These are phyloP conservation scores for Quercus aquifolioides DNA, from an alignment of 306 rosid species.

Conservation along the genomic window DNA sequence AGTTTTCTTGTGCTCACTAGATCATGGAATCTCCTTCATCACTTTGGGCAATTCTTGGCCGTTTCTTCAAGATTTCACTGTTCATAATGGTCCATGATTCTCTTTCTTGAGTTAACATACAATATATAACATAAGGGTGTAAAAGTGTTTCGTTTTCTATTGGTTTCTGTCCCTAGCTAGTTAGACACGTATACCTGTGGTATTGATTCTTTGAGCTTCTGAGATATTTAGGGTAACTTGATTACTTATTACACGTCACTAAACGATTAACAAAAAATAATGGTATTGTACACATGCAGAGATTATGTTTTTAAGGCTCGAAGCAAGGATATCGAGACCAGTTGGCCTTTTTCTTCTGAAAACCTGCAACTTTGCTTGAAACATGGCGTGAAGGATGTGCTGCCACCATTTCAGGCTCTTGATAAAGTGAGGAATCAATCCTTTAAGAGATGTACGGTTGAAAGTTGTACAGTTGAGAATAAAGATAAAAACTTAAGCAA, in stretches of 20 bases:
- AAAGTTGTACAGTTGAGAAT: slow-evolving; percentile 13
- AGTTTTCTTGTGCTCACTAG: slow-evolving; percentile 9
- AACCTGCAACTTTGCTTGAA: slow-evolving; percentile 52
- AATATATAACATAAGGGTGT: slow-evolving; percentile 24
- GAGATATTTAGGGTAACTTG: neutral
- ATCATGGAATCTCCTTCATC: slow-evolving; percentile 17
- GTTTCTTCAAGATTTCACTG: slow-evolving; percentile 12
- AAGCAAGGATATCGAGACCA: slow-evolving; percentile 44
- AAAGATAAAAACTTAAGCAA: slow-evolving; percentile 6
- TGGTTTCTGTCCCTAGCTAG: neutral
- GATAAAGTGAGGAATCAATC: slow-evolving; percentile 30
- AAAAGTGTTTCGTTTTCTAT: neutral
- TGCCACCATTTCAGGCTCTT: slow-evolving; percentile 54
- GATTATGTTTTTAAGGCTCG: slow-evolving; percentile 56
- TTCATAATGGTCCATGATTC: slow-evolving; percentile 6
- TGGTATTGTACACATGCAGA: slow-evolving; percentile 27
- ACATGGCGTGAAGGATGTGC: slow-evolving; percentile 49
- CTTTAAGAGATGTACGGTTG: slow-evolving; percentile 23
- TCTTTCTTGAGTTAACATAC: slow-evolving; percentile 12
- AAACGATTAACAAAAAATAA: neutral
- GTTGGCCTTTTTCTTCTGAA: slow-evolving; percentile 57
- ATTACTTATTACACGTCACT: neutral
- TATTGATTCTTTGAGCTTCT: neutral
- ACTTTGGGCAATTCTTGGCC: slow-evolving; percentile 20
- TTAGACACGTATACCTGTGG: neutral